Conservation (phyloP, 441 rosid genomes). For the Gossypium trilobum region DNA sequence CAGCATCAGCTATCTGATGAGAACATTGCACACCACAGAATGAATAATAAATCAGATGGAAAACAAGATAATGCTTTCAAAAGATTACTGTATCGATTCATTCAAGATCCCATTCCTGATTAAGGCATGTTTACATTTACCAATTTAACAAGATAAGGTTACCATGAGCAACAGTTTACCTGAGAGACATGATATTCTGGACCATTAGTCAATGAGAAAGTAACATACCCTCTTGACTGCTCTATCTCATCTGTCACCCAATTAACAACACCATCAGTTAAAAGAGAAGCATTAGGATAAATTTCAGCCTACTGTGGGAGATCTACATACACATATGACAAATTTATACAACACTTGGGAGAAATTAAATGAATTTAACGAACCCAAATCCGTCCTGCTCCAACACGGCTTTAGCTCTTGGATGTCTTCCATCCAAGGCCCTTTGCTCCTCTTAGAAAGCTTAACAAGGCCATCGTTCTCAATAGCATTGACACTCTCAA, state of each 20-base stretch:
- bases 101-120: too few species aligned
- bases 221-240: conserved; percentile 55
- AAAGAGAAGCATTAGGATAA: conserved; percentile 1
- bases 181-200: conserved; percentile 94
- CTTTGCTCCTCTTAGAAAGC: conserved; percentile 44
- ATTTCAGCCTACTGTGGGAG: neutral
- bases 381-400: conserved; percentile 50
- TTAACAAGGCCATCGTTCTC: conserved; percentile 41
- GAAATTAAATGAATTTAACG: conserved; percentile 10
- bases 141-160: too few species aligned
- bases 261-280: conserved; percentile 11
- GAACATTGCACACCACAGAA: conserved; percentile 12
- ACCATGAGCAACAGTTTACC: conserved; percentile 29
- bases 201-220: conserved; percentile 83
- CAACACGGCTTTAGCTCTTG: conserved; percentile 63
- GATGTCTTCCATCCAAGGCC: conserved; percentile 68
- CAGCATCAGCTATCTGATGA: conserved; percentile 78
- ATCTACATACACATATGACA: neutral
- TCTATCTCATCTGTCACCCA: conserved; percentile 43
- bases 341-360: neutral
- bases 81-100: too few species aligned
- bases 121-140: too few species aligned
- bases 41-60: conserved; percentile 1
- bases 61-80: neutral
- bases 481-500: conserved; percentile 41